Evolutionary conservation across 768 basidiomycete species (phyloP), one percentile per base, ranked within the genome.

Genomic region (Tylopilus intermedius): DNA sequence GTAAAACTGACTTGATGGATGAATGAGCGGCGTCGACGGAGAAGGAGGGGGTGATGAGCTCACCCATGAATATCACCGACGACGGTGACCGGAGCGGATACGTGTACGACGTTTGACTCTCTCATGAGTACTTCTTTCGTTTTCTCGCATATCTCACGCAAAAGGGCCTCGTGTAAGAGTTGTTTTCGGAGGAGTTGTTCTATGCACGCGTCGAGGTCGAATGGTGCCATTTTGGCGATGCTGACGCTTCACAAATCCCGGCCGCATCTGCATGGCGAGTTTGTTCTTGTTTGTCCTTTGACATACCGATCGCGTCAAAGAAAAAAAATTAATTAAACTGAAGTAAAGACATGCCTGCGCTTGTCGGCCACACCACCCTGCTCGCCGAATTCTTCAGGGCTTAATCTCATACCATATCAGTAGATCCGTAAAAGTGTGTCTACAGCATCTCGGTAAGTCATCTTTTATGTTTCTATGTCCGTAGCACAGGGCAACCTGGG

Each of bases 21-120:
- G 61, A 62, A 61, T 65, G 71, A 77, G 61, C 74, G 69, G 61
- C 58, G 56, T 55, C 51, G 53, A 50, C n/a, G 42, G 42, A 33
- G 53, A 51, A 40, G 3, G 39, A 41, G 33, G 45, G 4, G 30
- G 30, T 4, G 30, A 56, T 61, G 64, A 42, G 74, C 90, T 79
- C 74, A 96, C 94, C 94, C 96, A 68, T 99, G 96, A 45, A 99
- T 98, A 69, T 99, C 96, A 47, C 96, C 96, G 37, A 98, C 96
- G 27, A 99, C 96, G 1, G 96, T 99, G 33, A 98, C 93, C 18
- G 96, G 96, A 5, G 95, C 89, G 57, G 84, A 88, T 60, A 99
- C 88, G 65, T 98, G 96, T 7, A 98, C 94, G 53, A 99, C 96
- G 65, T 99, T 99, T 54, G 90, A 93, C 74, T 99, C 96, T 56